Base-by-base conservation (phyloP, 768 basidiomycete species). In the Cyclocybe cylindracea region DNA sequence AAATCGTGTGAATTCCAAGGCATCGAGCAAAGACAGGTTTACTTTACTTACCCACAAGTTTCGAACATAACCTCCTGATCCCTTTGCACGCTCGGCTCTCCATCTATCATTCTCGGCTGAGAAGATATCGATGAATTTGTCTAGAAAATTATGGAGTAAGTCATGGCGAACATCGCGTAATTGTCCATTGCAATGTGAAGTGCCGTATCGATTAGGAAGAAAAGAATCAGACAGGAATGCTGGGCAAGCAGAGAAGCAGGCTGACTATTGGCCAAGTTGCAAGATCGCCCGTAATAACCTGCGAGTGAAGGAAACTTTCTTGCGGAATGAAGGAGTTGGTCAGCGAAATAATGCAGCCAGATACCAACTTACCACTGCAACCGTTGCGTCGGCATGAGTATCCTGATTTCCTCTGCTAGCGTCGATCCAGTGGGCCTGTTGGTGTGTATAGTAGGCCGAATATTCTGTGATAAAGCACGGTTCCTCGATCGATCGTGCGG, bases 351-450 rank as follows among this genome's bases (percentile, higher is more conserved):
- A 16, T 1, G 16, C 16, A 16, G 16, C 16, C 16, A 16, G 16
- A 1, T 16, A 1, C 16, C 16, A 16, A 16, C 1, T 16, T 16
- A 16, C 16, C 16, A 16, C 16, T 1, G 16, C 16, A 16, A 16
- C 16, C 1, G 16, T 16, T 16, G 16, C 16, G 16, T 16, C 16
- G 16, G 16, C 16, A 16, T 16, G 16, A 16, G 16, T 16, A 16
- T 16, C 16, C 16, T 16, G 16, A 16, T 41, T 39, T 40, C 36
- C 31, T 50, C 31, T 50, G 4, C 11, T 4, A 1, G 33, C 3
- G 10, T 50, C 35, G 39, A 50, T 43, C 40, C 29, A 43, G 40
- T 50, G 48, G 48, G 40, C 48, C 33, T 50, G 48, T 44, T 19
- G 16, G 1, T 16, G 16, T 16, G 16, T 16, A 16, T 32, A 50